Evolutionary conservation across 148 eudicot genomes (phyloP), one percentile per base, ranked within the genome.

Genomic region (Cornus kousa): DNA sequence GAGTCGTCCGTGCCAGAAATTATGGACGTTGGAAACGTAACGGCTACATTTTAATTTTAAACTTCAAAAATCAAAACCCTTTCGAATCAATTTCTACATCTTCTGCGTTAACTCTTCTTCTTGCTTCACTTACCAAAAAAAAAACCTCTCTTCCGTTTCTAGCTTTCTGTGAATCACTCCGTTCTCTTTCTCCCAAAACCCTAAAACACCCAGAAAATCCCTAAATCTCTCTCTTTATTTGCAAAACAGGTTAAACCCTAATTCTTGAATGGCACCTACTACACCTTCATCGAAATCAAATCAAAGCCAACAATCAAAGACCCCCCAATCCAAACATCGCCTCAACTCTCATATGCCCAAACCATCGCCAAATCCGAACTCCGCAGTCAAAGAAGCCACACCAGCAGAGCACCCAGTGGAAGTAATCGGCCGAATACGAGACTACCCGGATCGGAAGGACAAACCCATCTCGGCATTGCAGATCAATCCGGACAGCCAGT

Each of bases 341-440:
- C 77, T 91, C 22, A 86, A 89, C 31, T 88, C 85, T 86, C 83
- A 85, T 65, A 72, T 74, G 20, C 20, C 81, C 24, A 86, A 89
- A 39, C 87, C 90, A n/a, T 83, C 95, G 9, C 88, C 91, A 78
- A 91, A 91, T 82, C 93, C 90, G 39, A 90, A 74, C 23, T 71
- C 87, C 5, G 43, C 79, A 6, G 57, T 74, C 70, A 87, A 80
- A 65, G 84, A 87, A 71, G 46, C 81, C 74, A 83, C 74, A 46
- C 86, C 85, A 16, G 67, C 86, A 3, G 99, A 96, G 55, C 99
- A 96, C 85, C 99, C 99, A 0, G 94, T 96, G 48, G 98, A 96
- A 76, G 99, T 96, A 1, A 87, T 96, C 4, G 98, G 98, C 23
- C 71, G 99, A 62, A 87, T 96, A 33, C 76, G 99, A 8, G 93